Percentiles rank a stretch among this genome's conserved stretches.
Conservation (phyloP, 2,329 filamentous ascomycete genomes). For the Colletotrichum spinosum region DNA sequence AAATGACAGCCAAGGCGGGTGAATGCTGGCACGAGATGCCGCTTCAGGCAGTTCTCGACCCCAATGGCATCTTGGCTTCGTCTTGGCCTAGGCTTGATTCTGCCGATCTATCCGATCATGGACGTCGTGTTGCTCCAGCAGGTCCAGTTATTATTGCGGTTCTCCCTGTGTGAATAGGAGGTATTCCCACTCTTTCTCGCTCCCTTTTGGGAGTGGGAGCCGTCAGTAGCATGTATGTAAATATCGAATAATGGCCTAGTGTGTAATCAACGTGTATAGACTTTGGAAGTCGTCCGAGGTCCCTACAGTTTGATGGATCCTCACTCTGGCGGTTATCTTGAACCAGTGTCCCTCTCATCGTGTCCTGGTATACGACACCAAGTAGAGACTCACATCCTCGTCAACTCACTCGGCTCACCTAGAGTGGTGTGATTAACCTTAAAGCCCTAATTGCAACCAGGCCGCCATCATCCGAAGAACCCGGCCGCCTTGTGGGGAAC, state of each 20-base stretch:
- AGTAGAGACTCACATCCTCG: too few species aligned
- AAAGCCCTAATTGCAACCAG: conserved; percentile 17
- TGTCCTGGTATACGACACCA: too few species aligned
- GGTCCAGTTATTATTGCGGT: conserved; percentile 4
- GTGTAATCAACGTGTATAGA: too few species aligned
- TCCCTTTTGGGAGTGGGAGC: neutral
- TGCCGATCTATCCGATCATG: conserved; percentile 35
- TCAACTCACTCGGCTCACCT: neutral
- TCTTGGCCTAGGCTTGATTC: conserved; percentile 32
- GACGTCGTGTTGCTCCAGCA: conserved; percentile 9
- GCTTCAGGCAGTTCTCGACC: conserved; percentile 8
- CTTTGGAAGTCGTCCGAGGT: too few species aligned
- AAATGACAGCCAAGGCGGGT: conserved; percentile 3
- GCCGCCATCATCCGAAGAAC: conserved; percentile 2
- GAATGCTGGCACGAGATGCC: conserved; percentile 7
- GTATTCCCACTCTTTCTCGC: conserved; percentile 7
- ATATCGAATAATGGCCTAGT: neutral
- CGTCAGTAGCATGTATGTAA: conserved; percentile 5
- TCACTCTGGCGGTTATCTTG: too few species aligned
- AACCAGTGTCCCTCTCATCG: too few species aligned
- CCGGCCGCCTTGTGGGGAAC: conserved; percentile 22
- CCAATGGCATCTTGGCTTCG: conserved; percentile 27
- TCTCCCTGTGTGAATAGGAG: conserved; percentile 11
- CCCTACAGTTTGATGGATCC: too few species aligned
- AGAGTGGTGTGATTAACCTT: conserved; percentile 22